Conservation (phyloP, 805 yeast species). For the Lipomyces yamanashiensis region DNA sequence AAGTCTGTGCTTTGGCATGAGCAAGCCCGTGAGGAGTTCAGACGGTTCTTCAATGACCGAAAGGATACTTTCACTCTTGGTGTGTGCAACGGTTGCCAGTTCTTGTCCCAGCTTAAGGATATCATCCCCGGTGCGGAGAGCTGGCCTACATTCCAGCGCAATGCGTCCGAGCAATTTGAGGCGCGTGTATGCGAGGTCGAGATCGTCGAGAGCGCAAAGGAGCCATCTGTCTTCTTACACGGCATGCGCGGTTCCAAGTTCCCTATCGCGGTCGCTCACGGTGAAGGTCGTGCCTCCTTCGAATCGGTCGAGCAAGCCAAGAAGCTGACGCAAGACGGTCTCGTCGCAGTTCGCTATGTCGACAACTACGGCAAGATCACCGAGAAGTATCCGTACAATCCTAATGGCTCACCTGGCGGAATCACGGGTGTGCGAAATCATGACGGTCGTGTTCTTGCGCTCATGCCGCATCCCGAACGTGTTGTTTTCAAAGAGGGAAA, state of each 20-base stretch:
- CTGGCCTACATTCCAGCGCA: constrained; percentile 97
- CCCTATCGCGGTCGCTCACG: constrained; percentile 98
- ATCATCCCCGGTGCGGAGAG: constrained; percentile 90
- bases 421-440: constrained; percentile 89
- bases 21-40: constrained; percentile 73
- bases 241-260: constrained; percentile 92
- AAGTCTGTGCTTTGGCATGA: constrained; percentile 88
- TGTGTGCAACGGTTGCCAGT: constrained; percentile 98
- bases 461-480: constrained; percentile 99
- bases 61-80: constrained; percentile 95
- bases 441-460: constrained; percentile 92
- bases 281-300: constrained; percentile 93
- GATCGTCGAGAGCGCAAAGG: constrained; percentile 57
- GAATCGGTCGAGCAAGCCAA: constrained; percentile 51
- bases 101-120: constrained; percentile 80
- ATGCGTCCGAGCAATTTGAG: constrained; percentile 91
- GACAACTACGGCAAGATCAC: constrained; percentile 90
- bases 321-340: constrained; percentile 53
- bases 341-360: constrained; percentile 75
- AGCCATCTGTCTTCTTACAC: constrained; percentile 69
- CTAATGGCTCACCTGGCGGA: constrained; percentile 93
- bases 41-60: constrained; percentile 80
- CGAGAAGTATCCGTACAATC: constrained; percentile 87
- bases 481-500: constrained; percentile 84
- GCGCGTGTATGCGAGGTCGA: constrained; percentile 93